These are phyloP conservation scores for Fusarium redolens DNA, from an alignment of 2,329 filamentous ascomycete species.

Conservation along the genomic window DNA sequence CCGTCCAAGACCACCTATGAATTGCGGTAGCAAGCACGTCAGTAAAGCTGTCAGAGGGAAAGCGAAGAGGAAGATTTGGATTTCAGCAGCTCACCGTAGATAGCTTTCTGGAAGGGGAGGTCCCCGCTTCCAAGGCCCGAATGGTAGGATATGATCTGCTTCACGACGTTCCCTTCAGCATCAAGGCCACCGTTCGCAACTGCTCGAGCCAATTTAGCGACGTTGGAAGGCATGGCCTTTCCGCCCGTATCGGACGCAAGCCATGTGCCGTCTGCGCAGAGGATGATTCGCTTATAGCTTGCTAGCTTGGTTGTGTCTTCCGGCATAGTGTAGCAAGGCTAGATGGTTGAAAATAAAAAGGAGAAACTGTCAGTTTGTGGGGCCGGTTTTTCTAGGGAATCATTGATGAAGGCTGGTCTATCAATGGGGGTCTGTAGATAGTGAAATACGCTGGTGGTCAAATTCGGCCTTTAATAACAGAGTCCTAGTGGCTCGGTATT, in stretches of 20 bases:
- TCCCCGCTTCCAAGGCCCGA: not conserved
- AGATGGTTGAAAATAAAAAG: not conserved
- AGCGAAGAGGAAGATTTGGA: not conserved
- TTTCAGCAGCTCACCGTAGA: not conserved
- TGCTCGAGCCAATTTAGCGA: not conserved
- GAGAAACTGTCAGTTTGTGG: not conserved
- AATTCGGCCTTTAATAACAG: not conserved
- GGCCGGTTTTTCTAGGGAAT: not conserved
- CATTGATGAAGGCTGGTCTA: not conserved
- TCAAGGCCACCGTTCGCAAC: not conserved
- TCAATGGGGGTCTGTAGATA: not conserved
- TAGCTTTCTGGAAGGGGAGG: not conserved
- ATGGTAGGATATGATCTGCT: not conserved
- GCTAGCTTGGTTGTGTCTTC: not conserved
- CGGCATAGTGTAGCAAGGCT: not conserved
- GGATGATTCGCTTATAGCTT: not conserved
- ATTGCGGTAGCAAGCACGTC: not conserved
- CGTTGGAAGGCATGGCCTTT: not conserved
- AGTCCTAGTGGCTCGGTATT: not conserved
- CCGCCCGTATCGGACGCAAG: not conserved
- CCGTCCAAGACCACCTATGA: not conserved
- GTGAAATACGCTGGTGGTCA: not conserved
- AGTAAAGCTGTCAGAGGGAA: not conserved
- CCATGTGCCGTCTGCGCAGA: not conserved
- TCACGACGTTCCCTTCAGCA: not conserved